phyloP scores from a whole-genome alignment of 768 basidiomycete species.

The Auricularia sp. region DNA sequence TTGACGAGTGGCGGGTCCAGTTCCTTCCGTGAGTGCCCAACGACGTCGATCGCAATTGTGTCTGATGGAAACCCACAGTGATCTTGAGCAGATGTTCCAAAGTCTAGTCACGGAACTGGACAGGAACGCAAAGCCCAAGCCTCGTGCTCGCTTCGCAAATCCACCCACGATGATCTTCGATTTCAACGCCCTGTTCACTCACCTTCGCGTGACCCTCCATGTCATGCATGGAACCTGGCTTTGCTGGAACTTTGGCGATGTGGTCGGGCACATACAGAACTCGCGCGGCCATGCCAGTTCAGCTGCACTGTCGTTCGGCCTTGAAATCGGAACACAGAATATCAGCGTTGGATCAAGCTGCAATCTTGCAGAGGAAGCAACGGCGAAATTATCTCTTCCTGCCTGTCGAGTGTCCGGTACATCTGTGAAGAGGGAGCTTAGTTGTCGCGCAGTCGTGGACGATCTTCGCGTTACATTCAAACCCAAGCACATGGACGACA shows the following conservation, averaged over 20 bases:
- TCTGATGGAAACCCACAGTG: slow-evolving; percentile 6
- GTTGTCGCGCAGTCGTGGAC: slow-evolving; percentile 52
- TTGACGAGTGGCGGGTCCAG: slow-evolving; percentile 75
- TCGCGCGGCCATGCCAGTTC: slow-evolving; percentile 18
- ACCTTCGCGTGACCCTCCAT: slow-evolving; percentile 55
- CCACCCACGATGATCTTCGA: slow-evolving; percentile 24
- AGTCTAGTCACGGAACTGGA: slow-evolving; percentile 53
- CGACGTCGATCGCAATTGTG: neutral
- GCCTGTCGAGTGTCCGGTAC: slow-evolving; percentile 52
- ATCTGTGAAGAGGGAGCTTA: slow-evolving; percentile 39
- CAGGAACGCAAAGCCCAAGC: slow-evolving; percentile 32
- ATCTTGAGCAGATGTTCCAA: slow-evolving; percentile 54
- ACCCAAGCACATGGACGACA: slow-evolving; percentile 74
- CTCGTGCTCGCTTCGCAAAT: slow-evolving; percentile 11
- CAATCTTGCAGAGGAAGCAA: slow-evolving; percentile 18
- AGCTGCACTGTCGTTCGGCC: slow-evolving; percentile 38
- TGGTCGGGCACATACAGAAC: slow-evolving; percentile 37
- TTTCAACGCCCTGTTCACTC: slow-evolving; percentile 42
- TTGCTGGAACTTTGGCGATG: slow-evolving; percentile 56
- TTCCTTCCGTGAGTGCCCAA: slow-evolving; percentile 50
- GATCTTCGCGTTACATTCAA: slow-evolving; percentile 66
- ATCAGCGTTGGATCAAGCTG: slow-evolving; percentile 37
- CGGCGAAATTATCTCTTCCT: slow-evolving; percentile 58
- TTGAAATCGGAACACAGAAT: slow-evolving; percentile 52
- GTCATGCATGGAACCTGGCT: slow-evolving; percentile 87